phyloP scores from a whole-genome alignment of 345 rosid species.

The Lepidium didymum region DNA sequence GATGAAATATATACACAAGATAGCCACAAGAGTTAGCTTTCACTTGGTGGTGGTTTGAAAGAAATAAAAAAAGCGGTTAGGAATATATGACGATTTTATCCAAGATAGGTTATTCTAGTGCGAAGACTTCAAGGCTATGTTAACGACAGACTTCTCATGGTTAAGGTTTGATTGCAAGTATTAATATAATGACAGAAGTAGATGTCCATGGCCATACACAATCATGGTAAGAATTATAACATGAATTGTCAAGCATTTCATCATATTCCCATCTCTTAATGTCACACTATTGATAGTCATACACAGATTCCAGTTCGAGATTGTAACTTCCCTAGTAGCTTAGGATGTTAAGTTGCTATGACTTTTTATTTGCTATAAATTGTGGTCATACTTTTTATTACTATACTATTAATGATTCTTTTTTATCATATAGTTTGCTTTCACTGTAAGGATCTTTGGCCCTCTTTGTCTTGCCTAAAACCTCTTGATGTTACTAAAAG shows the following conservation, averaged over 20 bases:
- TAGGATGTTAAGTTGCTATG: background rate
- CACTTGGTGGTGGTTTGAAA: too few species aligned
- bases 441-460: constrained; percentile 58
- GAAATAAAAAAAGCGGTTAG: too few species aligned
- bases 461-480: constrained; percentile 77
- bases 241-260: too few species aligned
- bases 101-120: too few species aligned
- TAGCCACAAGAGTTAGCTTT: too few species aligned
- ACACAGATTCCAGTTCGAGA: background rate
- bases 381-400: background rate
- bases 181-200: constrained; percentile 79
- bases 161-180: constrained; percentile 41
- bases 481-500: constrained; percentile 86
- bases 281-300: too few species aligned
- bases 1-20: too few species aligned
- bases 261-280: too few species aligned
- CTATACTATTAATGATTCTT: background rate
- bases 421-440: constrained; percentile 23
- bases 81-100: too few species aligned
- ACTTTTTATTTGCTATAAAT: background rate
- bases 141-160: background rate
- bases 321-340: too few species aligned
- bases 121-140: too few species aligned
- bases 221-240: constrained; percentile 50
- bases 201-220: constrained; percentile 94